phyloP scores from a whole-genome alignment of 139 green algal species.

The Coelastrella sp. region DNA sequence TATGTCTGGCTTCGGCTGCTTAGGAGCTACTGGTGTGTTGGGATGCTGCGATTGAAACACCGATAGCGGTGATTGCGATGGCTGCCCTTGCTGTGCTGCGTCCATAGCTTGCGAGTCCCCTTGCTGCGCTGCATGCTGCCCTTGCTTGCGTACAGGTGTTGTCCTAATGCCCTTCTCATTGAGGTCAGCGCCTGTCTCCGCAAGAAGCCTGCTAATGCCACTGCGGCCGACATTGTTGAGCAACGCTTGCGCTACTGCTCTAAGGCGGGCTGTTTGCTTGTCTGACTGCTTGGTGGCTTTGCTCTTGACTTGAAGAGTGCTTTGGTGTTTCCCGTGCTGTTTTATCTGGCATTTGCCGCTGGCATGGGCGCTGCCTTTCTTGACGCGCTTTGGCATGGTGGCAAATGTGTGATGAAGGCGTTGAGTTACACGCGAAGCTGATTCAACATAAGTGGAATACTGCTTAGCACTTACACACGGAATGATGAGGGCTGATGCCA shows the following conservation, averaged over 20 bases:
- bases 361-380: neutral
- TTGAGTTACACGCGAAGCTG: neutral
- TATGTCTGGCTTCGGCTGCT: neutral
- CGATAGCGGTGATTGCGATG: neutral
- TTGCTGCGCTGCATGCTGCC: neutral
- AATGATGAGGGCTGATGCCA: no score
- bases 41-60: neutral
- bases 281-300: neutral
- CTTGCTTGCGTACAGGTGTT: neutral
- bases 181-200: neutral
- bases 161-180: neutral
- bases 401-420: neutral
- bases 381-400: neutral
- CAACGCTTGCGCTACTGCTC: neutral
- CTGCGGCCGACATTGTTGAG: neutral
- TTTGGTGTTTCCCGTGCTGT: neutral
- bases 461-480: neutral
- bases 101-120: neutral
- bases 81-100: conserved; percentile 16
- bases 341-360: neutral
- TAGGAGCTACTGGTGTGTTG: neutral
- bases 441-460: neutral
- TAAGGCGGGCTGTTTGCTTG: neutral
- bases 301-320: neutral
- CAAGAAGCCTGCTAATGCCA: neutral